Conservation (phyloP, 2,329 filamentous ascomycete species). For the Nannizziopsis arthrosporioides region DNA sequence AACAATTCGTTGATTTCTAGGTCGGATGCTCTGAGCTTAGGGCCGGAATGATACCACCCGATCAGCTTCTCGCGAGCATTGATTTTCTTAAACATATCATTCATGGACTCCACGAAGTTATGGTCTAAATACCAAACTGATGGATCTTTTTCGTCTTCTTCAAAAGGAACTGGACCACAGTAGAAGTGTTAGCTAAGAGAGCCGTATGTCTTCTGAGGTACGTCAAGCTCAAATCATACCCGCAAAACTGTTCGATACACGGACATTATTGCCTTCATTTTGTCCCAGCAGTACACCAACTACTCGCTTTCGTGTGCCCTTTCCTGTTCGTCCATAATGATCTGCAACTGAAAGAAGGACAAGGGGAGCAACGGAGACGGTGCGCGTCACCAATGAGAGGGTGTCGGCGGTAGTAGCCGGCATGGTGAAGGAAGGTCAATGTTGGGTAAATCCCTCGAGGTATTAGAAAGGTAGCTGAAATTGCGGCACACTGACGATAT, state of each 20-base stretch:
- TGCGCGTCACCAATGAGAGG: slow-evolving; percentile 83
- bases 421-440: slow-evolving; percentile 47
- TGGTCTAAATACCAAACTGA: slow-evolving; percentile 99
- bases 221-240: slow-evolving; percentile 45
- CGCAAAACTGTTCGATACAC: slow-evolving; percentile 98
- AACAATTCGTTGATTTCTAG: slow-evolving; percentile 99
- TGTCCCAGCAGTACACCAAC: slow-evolving; percentile 90
- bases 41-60: slow-evolving; percentile 98
- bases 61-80: slow-evolving; percentile 98
- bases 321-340: slow-evolving; percentile 90
- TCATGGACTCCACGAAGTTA: slow-evolving; percentile 99
- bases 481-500: no score
- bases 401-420: slow-evolving; percentile 95
- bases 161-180: slow-evolving; percentile 65
- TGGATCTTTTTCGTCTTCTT: slow-evolving; percentile 97
- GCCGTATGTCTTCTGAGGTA: background rate
- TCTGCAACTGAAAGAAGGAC: slow-evolving; percentile 96
- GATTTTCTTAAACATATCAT: slow-evolving; percentile 99
- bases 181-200: slow-evolving; percentile 14
- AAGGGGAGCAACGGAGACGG: slow-evolving; percentile 91
- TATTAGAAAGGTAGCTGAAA: no score
- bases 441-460: background rate
- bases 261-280: slow-evolving; percentile 90
- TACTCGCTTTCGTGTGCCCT: slow-evolving; percentile 76
- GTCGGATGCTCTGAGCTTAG: slow-evolving; percentile 91